Percentiles rank a stretch among this genome's conserved stretches.
Evolutionary conservation across 306 rosid species (phyloP).

Genomic region (Adenanthera pavonina): DNA sequence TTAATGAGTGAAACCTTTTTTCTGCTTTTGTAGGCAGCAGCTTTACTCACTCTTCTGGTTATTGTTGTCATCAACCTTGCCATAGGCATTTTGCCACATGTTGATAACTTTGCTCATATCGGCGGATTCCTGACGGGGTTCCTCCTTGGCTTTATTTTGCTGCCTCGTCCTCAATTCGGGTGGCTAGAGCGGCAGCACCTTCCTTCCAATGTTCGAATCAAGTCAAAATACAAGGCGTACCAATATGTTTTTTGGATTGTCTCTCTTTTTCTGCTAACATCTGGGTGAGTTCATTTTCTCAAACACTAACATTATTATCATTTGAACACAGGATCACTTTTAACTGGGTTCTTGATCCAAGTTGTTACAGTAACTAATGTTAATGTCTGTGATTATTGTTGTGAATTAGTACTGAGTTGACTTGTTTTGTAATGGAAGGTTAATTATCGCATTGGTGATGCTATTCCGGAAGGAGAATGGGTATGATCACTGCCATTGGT

Average conservation of each 20-base stretch:
- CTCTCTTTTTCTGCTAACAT: constrained; percentile 59
- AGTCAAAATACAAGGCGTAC: constrained; percentile 72
- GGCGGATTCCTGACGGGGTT: constrained; percentile 84
- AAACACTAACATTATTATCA: not conserved
- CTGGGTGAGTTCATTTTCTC: constrained; percentile 58
- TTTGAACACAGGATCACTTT: not conserved
- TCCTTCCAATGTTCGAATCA: constrained; percentile 53
- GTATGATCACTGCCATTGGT: constrained; percentile 77
- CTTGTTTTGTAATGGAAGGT: constrained; percentile 49
- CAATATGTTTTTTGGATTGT: constrained; percentile 72
- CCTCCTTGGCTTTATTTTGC: constrained; percentile 77
- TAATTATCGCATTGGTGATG: constrained; percentile 62
- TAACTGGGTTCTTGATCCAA: not conserved
- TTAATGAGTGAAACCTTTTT: constrained; percentile 19
- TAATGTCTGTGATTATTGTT: not conserved
- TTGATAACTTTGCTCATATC: constrained; percentile 85
- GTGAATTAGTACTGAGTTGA: constrained; percentile 25
- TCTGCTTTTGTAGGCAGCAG: constrained; percentile 66
- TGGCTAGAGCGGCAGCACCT: constrained; percentile 63
- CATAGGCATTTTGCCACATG: constrained; percentile 81
- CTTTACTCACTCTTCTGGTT: constrained; percentile 67
- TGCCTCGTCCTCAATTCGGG: constrained; percentile 75
- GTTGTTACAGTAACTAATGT: not conserved
- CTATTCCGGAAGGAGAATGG: constrained; percentile 66
- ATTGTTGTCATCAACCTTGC: constrained; percentile 75